Percentiles rank a stretch among this genome's conserved stretches.
Conservation (phyloP, 176 grass and related monocot genomes). For the Sorghum bicolor region DNA sequence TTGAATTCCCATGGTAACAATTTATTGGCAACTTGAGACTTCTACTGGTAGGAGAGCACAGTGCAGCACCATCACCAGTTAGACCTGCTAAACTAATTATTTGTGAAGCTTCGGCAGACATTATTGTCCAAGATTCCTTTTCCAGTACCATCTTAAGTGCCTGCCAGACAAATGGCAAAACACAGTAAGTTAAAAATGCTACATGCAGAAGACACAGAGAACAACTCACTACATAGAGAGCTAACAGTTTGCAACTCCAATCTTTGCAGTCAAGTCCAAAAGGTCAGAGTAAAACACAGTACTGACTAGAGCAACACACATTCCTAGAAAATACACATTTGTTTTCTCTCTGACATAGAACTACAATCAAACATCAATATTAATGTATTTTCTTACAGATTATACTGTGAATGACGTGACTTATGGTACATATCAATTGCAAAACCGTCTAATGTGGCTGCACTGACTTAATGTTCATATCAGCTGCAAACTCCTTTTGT, state of each 20-base stretch:
- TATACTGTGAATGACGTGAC: slow-evolving; percentile 6
- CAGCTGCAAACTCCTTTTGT: slow-evolving; percentile 9
- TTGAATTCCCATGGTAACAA: slow-evolving; percentile 43
- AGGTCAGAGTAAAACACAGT: not conserved
- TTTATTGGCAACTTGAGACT: slow-evolving; percentile 45
- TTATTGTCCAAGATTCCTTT: slow-evolving; percentile 92
- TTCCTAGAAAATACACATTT: slow-evolving; percentile 10
- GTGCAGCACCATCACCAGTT: slow-evolving; percentile 85
- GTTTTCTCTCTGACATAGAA: not conserved
- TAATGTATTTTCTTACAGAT: not conserved
- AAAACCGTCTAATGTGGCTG: not conserved
- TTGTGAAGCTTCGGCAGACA: slow-evolving; percentile 65
- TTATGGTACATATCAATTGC: not conserved
- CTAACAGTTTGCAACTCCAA: not conserved
- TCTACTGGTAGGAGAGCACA: slow-evolving; percentile 56
- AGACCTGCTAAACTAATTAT: slow-evolving; percentile 94
- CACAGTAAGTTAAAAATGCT: not conserved
- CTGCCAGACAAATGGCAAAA: slow-evolving; percentile 40
- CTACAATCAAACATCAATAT: not conserved
- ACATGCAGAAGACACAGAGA: slow-evolving; percentile 17
- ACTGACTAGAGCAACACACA: slow-evolving; percentile 17
- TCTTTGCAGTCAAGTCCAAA: not conserved
- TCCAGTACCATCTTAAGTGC: slow-evolving; percentile 98
- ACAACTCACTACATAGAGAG: not conserved
- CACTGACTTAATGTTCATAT: slow-evolving; percentile 16